Evolutionary conservation across 129 eudicot genomes (phyloP).

Genomic region (Arctium minus): DNA sequence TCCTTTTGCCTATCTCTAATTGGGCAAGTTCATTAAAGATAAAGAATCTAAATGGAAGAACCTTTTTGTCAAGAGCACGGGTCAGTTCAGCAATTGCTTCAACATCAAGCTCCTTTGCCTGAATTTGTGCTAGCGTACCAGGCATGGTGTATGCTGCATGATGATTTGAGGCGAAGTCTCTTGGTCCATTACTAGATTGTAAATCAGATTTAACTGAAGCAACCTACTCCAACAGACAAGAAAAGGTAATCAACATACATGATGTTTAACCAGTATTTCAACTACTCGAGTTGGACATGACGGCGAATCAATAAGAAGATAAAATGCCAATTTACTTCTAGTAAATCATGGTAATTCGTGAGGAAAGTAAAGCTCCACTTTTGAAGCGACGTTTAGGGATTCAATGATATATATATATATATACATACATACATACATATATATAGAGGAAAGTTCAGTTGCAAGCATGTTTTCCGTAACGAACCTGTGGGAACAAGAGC

Average conservation of each 20-base stretch:
- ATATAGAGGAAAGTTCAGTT: not conserved
- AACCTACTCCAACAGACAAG: slow-evolving; percentile 39
- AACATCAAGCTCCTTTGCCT: slow-evolving; percentile 83
- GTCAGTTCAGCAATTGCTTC: slow-evolving; percentile 84
- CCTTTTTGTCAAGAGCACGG: slow-evolving; percentile 93
- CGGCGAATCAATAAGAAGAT: not conserved
- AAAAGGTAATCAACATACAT: not conserved
- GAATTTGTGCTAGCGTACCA: slow-evolving; percentile 39
- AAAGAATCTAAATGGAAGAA: slow-evolving; percentile 12
- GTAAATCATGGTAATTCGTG: not conserved
- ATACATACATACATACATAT: not conserved
- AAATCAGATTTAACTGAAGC: slow-evolving; percentile 40
- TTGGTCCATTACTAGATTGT: slow-evolving; percentile 38
- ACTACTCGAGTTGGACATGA: not conserved
- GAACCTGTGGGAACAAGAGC: not conserved
- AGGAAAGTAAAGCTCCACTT: not conserved
- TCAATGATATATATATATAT: not conserved
- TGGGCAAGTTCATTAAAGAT: not conserved
- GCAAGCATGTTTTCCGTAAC: not conserved
- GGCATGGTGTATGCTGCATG: slow-evolving; percentile 41
- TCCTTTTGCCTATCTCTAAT: not conserved
- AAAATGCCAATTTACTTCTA: not conserved
- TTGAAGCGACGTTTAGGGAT: not conserved
- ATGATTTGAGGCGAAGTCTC: slow-evolving; percentile 38
- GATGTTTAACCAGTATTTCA: not conserved